phyloP scores from a whole-genome alignment of 1,284 basidiomycete species.

The Tremellales sp. region DNA sequence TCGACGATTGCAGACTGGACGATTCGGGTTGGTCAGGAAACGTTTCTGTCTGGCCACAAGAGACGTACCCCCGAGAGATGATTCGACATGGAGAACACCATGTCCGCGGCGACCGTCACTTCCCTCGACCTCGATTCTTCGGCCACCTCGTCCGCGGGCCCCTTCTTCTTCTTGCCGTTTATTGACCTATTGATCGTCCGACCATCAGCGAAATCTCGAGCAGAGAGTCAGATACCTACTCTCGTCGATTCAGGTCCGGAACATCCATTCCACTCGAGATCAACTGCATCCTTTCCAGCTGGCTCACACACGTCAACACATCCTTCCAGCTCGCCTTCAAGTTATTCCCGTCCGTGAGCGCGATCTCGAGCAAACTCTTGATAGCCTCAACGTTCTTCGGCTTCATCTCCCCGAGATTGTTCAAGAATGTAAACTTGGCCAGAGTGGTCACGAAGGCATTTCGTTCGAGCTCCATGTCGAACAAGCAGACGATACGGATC shows the following conservation, averaged over 20 bases:
- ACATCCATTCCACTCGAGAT: slow-evolving; percentile 83
- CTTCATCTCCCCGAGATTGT: slow-evolving; percentile 96
- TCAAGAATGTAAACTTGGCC: slow-evolving; percentile 94
- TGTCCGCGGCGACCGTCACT: slow-evolving; percentile 97
- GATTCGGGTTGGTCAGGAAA: slow-evolving; percentile 11
- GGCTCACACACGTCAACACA: slow-evolving; percentile 90
- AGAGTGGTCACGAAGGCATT: slow-evolving; percentile 97
- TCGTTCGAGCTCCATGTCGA: slow-evolving; percentile 89
- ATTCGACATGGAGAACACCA: slow-evolving; percentile 96
- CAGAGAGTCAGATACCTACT: slow-evolving; percentile 53
- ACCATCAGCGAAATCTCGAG: neutral
- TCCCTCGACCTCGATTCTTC: slow-evolving; percentile 96
- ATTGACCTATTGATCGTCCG: neutral
- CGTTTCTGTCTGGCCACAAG: slow-evolving; percentile 10
- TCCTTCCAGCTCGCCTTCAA: slow-evolving; percentile 94
- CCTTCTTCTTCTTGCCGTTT: slow-evolving; percentile 16
- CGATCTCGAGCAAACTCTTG: slow-evolving; percentile 86
- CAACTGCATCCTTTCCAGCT: slow-evolving; percentile 94
- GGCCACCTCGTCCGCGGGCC: slow-evolving; percentile 85
- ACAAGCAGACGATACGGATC: slow-evolving; percentile 88
- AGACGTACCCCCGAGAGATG: slow-evolving; percentile 81
- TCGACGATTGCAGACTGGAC: slow-evolving; percentile 90
- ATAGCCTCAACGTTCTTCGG: slow-evolving; percentile 98
- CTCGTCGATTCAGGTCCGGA: slow-evolving; percentile 72
- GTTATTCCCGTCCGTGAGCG: slow-evolving; percentile 88